Conservation (phyloP, 495 filamentous ascomycete genomes). For the Aspergillus sclerotioniger region DNA sequence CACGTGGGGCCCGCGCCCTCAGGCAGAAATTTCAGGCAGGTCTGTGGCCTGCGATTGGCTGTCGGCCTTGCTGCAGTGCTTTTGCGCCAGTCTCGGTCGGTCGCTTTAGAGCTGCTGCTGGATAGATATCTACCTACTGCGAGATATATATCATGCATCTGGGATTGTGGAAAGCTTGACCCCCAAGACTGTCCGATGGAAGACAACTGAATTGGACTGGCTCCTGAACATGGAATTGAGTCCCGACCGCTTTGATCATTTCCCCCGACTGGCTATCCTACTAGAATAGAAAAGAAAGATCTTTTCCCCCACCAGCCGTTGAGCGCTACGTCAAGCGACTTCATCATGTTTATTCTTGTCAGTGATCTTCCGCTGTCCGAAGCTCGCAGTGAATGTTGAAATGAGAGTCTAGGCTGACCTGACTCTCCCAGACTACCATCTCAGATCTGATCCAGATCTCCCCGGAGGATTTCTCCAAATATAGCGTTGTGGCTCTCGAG, state of each 20-base stretch:
- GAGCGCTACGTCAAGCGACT: background rate
- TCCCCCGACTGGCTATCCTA: background rate
- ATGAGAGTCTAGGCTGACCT: constrained; percentile 15
- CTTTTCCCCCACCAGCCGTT: background rate
- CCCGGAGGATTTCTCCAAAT: constrained; percentile 80
- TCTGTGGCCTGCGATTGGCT: constrained; percentile 23
- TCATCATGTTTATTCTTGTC: constrained; percentile 57
- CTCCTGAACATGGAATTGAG: constrained; percentile 22
- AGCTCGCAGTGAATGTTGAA: background rate
- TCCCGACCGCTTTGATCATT: constrained; percentile 1
- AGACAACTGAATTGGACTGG: background rate
- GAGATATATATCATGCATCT: constrained; percentile 10
- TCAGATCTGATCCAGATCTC: constrained; percentile 88
- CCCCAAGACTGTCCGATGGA: background rate
- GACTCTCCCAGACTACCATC: constrained; percentile 57
- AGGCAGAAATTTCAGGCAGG: constrained; percentile 21
- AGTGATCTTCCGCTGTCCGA: constrained; percentile 4
- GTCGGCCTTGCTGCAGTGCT: background rate
- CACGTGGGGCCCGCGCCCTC: background rate
- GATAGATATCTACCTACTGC: background rate
- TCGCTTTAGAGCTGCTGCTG: background rate
- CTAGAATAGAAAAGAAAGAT: background rate
- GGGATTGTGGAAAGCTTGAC: constrained; percentile 11
- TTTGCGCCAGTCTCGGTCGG: too few relatives aligned
- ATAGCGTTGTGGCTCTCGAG: constrained; percentile 75